Conservation (phyloP, 2,329 filamentous ascomycete species). For the Bipolaris oryzae region DNA sequence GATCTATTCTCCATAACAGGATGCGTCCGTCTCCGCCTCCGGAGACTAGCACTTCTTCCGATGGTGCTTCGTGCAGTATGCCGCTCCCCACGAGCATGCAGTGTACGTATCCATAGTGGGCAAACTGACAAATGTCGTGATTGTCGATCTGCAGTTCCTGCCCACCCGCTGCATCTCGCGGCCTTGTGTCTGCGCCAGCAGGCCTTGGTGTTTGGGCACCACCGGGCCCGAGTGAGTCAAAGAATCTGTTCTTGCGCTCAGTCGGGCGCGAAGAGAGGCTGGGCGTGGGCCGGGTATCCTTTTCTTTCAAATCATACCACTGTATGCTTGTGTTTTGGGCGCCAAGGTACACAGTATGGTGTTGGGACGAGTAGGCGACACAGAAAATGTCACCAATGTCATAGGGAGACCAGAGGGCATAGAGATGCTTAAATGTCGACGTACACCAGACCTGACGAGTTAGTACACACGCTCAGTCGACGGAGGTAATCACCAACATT, state of each 20-base stretch:
- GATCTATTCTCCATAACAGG: slow-evolving; percentile 85
- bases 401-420: slow-evolving; percentile 90
- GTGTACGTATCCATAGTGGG: slow-evolving; percentile 94
- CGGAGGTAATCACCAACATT: slow-evolving; percentile 61
- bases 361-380: slow-evolving; percentile 80
- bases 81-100: slow-evolving; percentile 89
- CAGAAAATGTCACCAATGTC: slow-evolving; percentile 97
- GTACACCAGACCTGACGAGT: slow-evolving; percentile 75
- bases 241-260: slow-evolving; percentile 83
- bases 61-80: slow-evolving; percentile 70
- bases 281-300: slow-evolving; percentile 63
- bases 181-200: slow-evolving; percentile 59
- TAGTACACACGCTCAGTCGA: slow-evolving; percentile 4
- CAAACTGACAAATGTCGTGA: slow-evolving; percentile 82
- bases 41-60: slow-evolving; percentile 81
- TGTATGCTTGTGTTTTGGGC: slow-evolving; percentile 89
- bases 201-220: slow-evolving; percentile 78
- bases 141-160: slow-evolving; percentile 80
- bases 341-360: slow-evolving; percentile 86
- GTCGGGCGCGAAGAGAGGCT: slow-evolving; percentile 74
- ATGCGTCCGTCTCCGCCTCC: slow-evolving; percentile 93
- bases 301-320: slow-evolving; percentile 80
- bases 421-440: slow-evolving; percentile 73
- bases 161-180: slow-evolving; percentile 61
- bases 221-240: slow-evolving; percentile 86